Conservation (phyloP, 2,329 filamentous ascomycete genomes). For the Parafenestella ontariensis region DNA sequence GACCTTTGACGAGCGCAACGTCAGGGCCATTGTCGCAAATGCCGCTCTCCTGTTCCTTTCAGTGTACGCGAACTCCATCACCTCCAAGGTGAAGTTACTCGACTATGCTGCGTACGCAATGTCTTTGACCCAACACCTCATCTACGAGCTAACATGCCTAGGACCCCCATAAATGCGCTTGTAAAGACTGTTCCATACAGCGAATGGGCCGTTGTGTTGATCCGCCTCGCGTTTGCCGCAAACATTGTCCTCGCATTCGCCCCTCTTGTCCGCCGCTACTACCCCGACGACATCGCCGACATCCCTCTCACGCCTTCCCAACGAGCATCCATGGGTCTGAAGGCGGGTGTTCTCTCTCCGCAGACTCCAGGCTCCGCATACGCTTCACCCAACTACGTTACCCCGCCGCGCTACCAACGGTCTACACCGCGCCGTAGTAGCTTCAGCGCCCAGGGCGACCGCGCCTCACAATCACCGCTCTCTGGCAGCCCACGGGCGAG, state of each 20-base stretch:
- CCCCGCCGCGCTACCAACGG: constrained; percentile 84
- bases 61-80: constrained; percentile 45
- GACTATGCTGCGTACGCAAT: constrained; percentile 31
- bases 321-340: constrained; percentile 81
- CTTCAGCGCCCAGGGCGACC: constrained; percentile 55
- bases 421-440: constrained; percentile 72
- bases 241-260: constrained; percentile 76
- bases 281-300: constrained; percentile 77
- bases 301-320: constrained; percentile 92
- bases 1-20: constrained; percentile 79
- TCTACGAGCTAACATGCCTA: constrained; percentile 31
- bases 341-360: constrained; percentile 65
- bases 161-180: constrained; percentile 46
- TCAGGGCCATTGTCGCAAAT: constrained; percentile 75
- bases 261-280: constrained; percentile 70
- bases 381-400: constrained; percentile 68
- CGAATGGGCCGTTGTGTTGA: constrained; percentile 50
- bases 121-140: neutral
- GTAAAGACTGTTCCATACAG: constrained; percentile 46
- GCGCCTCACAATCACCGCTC: constrained; percentile 60
- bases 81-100: constrained; percentile 27
- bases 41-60: constrained; percentile 60
- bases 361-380: constrained; percentile 66
- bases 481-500: constrained; percentile 60
- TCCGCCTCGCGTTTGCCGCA: constrained; percentile 61